Conservation (phyloP, 2,329 filamentous ascomycete genomes). For the Helicocarpus griseus region DNA sequence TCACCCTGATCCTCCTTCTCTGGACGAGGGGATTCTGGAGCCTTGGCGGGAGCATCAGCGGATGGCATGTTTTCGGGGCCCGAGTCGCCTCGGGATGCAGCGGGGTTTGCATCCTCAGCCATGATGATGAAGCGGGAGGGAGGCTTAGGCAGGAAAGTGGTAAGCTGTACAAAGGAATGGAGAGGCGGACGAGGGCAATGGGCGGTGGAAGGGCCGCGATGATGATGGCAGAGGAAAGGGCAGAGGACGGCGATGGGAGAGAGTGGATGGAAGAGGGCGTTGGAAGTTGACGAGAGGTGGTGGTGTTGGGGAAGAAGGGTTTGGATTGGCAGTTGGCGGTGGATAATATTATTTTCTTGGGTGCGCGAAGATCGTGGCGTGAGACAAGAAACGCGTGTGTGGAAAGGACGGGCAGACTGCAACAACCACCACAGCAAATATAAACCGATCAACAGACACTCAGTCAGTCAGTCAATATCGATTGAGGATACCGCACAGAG, state of each 20-base stretch:
- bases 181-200: constrained; percentile 1
- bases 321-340: constrained; percentile 13
- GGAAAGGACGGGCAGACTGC: not conserved
- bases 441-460: too few species aligned
- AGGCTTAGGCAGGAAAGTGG: not conserved
- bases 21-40: constrained; percentile 13
- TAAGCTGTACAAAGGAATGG: not conserved
- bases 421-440: not conserved
- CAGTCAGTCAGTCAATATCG: too few species aligned
- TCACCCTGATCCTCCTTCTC: constrained; percentile 17
- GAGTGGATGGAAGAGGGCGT: not conserved
- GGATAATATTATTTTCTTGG: constrained; percentile 12
- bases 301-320: constrained; percentile 19
- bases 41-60: constrained; percentile 15
- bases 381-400: constrained; percentile 17
- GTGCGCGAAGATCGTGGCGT: constrained; percentile 18
- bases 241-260: not conserved
- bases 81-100: constrained; percentile 24
- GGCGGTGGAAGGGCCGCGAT: not conserved
- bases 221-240: not conserved
- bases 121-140: constrained; percentile 16
- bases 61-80: constrained; percentile 20
- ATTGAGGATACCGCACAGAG: too few species aligned
- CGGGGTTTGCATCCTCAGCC: constrained; percentile 29
- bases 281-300: constrained; percentile 15